A percentile compares a stretch with the other conserved stretches of the same genome.
Evolutionary conservation across 192 early-diverging fungal genomes (phyloP).

Genomic region (Coemansia sp.): DNA sequence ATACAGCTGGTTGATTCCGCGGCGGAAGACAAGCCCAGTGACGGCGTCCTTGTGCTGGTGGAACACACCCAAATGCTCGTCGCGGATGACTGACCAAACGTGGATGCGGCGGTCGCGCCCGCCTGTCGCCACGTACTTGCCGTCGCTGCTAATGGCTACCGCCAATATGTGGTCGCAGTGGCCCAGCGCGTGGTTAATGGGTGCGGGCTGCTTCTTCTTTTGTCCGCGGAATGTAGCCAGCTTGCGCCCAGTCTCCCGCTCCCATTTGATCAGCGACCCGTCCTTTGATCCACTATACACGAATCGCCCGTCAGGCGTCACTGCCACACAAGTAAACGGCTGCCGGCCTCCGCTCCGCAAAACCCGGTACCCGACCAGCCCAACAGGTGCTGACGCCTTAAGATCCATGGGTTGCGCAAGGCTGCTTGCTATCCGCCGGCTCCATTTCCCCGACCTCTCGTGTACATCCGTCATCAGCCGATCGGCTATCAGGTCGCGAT

Average conservation of each 20-base stretch:
- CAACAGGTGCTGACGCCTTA: neutral
- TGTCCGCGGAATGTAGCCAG: conserved; percentile 71
- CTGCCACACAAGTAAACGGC: conserved; percentile 77
- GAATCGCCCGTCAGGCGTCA: conserved; percentile 63
- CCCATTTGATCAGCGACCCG: conserved; percentile 87
- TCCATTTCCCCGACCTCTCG: conserved; percentile 41
- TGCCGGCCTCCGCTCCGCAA: conserved; percentile 62
- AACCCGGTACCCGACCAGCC: conserved; percentile 1
- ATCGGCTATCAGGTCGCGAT: conserved; percentile 88
- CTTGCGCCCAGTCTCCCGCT: conserved; percentile 64
- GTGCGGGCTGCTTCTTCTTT: conserved; percentile 30
- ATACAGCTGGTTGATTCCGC: conserved; percentile 71
- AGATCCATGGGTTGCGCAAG: conserved; percentile 29
- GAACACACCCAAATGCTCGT: conserved; percentile 72
- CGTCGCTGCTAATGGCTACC: conserved; percentile 67
- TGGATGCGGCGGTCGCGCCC: conserved; percentile 89
- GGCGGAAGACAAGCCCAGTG: conserved; percentile 81
- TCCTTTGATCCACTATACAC: conserved; percentile 93
- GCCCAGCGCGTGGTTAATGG: conserved; percentile 57
- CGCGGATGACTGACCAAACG: conserved; percentile 82
- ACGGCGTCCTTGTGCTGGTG: conserved; percentile 92
- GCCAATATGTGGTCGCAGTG: conserved; percentile 76
- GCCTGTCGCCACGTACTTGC: conserved; percentile 75
- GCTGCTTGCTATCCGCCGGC: conserved; percentile 34
- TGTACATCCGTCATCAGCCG: conserved; percentile 75